Evolutionary conservation across 768 basidiomycete genomes (phyloP).

Genomic region (Boletus bicolor): DNA sequence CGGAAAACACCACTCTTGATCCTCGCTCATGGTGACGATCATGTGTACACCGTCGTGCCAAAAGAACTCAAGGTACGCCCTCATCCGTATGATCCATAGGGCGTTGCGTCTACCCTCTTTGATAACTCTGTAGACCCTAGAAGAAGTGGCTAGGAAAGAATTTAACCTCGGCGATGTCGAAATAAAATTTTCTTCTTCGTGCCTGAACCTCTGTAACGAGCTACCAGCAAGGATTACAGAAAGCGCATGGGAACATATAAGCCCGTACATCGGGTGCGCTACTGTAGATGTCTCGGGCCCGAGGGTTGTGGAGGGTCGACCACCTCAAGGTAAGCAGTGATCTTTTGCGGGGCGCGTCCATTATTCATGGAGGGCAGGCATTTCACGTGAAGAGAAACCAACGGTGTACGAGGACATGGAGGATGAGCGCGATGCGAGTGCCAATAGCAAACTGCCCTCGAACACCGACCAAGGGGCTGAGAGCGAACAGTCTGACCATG

Average conservation of each 20-base stretch:
- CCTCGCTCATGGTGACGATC: conserved; percentile 13
- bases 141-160: conserved; percentile 16
- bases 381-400: neutral
- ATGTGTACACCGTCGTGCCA: conserved; percentile 20
- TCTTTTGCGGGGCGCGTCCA: neutral
- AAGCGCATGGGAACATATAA: conserved; percentile 16
- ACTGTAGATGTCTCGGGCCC: conserved; percentile 6
- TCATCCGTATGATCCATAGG: neutral
- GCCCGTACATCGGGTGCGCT: conserved; percentile 24
- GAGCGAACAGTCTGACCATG: neutral
- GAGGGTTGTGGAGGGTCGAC: neutral
- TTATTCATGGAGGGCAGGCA: neutral
- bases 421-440: neutral
- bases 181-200: conserved; percentile 16
- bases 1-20: conserved; percentile 21
- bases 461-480: neutral
- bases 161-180: conserved; percentile 20
- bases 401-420: neutral
- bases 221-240: conserved; percentile 23
- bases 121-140: conserved; percentile 9
- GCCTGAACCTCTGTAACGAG: conserved; percentile 20
- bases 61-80: conserved; percentile 13
- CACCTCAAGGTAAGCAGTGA: neutral
- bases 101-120: neutral
- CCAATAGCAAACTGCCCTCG: neutral